These are phyloP conservation scores for Apiospora phragmitis DNA, from an alignment of 2,329 filamentous ascomycete genomes.

Conservation along the genomic window DNA sequence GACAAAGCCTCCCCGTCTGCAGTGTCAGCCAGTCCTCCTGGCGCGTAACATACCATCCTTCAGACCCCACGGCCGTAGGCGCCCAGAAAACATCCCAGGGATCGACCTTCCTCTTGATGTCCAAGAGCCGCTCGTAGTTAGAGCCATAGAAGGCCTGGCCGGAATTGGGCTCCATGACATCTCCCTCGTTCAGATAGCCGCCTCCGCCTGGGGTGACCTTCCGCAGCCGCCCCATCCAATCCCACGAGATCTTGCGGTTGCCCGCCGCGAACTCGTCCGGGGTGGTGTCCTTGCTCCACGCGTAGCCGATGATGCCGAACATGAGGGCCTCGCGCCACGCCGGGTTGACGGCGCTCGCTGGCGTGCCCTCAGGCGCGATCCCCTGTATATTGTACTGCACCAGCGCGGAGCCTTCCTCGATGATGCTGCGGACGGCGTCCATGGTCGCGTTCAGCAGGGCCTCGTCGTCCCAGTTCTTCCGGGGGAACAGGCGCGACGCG, in stretches of 20 bases:
- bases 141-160: slow-evolving; percentile 42
- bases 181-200: slow-evolving; percentile 48
- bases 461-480: slow-evolving; percentile 1
- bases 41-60: neutral
- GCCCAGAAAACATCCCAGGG: slow-evolving; percentile 4
- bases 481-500: neutral
- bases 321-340: slow-evolving; percentile 5
- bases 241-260: neutral
- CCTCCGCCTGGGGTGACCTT: slow-evolving; percentile 33
- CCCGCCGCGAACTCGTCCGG: neutral
- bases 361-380: neutral
- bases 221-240: neutral
- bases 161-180: slow-evolving; percentile 44
- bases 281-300: neutral
- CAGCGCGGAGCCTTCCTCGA: neutral
- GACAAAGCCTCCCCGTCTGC: neutral
- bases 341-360: neutral
- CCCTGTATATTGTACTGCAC: slow-evolving; percentile 5
- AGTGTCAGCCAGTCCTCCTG: slow-evolving; percentile 7
- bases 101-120: slow-evolving; percentile 41
- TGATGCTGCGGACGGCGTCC: neutral
- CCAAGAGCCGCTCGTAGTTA: slow-evolving; percentile 39
- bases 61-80: neutral
- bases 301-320: slow-evolving; percentile 6
- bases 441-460: neutral